These are phyloP conservation scores for Albugo laibachii DNA, from an alignment of 352 stramenopile species.

Conservation along the genomic window DNA sequence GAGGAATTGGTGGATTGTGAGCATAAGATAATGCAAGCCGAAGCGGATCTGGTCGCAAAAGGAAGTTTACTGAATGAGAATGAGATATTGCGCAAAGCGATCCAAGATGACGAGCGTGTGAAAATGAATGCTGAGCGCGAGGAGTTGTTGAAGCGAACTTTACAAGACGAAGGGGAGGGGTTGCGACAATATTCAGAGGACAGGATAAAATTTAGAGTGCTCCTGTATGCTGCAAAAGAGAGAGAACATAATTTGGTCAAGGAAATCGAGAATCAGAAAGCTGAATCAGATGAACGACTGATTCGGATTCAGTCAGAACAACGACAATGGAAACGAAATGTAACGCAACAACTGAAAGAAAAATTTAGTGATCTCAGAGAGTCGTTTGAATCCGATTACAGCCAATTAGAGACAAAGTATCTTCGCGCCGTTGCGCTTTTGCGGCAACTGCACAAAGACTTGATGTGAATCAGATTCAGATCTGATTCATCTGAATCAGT, in stretches of 20 bases:
- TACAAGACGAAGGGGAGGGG: conserved; percentile 37
- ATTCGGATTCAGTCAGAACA: conserved; percentile 33
- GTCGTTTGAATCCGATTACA: conserved; percentile 26
- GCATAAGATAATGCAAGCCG: conserved; percentile 40
- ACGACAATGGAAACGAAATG: conserved; percentile 27
- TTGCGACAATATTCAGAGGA: conserved; percentile 43
- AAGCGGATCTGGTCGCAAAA: conserved; percentile 49
- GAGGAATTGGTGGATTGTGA: conserved; percentile 41
- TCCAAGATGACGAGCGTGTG: conserved; percentile 62
- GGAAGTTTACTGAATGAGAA: conserved; percentile 58
- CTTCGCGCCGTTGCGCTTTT: conserved; percentile 25
- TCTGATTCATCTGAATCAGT: too few species aligned
- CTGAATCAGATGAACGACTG: conserved; percentile 37
- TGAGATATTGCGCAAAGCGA: conserved; percentile 47
- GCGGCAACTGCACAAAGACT: not conserved
- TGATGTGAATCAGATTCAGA: too few species aligned
- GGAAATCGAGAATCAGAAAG: conserved; percentile 30
- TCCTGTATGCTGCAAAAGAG: conserved; percentile 27
- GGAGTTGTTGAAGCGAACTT: conserved; percentile 25
- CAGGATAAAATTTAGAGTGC: conserved; percentile 24
- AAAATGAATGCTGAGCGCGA: conserved; percentile 63
- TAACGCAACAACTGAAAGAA: conserved; percentile 17
- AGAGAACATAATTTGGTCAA: conserved; percentile 65
- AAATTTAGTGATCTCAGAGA: conserved; percentile 30
- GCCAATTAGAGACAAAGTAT: conserved; percentile 26